Evolutionary conservation across 2,329 filamentous ascomycete genomes (phyloP), one percentile per base, ranked within the genome.

Genomic region (Apiospora sp.): DNA sequence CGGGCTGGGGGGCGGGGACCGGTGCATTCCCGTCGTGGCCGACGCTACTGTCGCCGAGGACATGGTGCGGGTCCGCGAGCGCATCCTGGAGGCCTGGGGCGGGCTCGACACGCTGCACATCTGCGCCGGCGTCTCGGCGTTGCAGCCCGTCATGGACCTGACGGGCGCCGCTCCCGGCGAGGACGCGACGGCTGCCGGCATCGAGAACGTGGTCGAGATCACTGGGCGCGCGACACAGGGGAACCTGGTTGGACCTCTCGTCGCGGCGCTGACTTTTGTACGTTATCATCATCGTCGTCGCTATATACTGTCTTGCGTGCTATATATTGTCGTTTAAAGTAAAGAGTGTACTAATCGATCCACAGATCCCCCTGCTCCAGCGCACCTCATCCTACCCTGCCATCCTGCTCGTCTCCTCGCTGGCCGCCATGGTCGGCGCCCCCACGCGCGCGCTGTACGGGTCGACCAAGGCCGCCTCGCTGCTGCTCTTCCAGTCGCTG

Each of bases 371-470:
- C 1, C 77, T 79, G 76, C 64, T 82, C 61, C 75, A 75, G 34
- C 78, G 79, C 34, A 81, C 80, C 4, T 81, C 80, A 7, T 41
- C 74, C 10, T 76, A 75, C 41, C 79, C 79, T 1, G 76, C 79
- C 19, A 76, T 81, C 34, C 71, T 80, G 19, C 73, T 80, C 0
- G 76, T 80, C 12, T 79, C 78, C 4, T 80, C 79, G 3, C 67
- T 80, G 30, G 79, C 79, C 0, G 79, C 80, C 2, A 70, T 81
- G 13, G 72, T 82, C 5, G 79, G 80, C 8, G 80, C 80, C n/a
- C 80, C 80, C 0, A 82, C 80, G 2, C 76, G 80, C 4, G 80
- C 78, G 3, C 75, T 82, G 22, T 82, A 82, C 72, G 80, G 78
- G 10, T 77, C 80, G 4, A 80, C 80, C 22, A 82, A 82, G 72